Evolutionary conservation across 2,329 filamentous ascomycete species (phyloP).

Genomic region (Ophiostoma montium): DNA sequence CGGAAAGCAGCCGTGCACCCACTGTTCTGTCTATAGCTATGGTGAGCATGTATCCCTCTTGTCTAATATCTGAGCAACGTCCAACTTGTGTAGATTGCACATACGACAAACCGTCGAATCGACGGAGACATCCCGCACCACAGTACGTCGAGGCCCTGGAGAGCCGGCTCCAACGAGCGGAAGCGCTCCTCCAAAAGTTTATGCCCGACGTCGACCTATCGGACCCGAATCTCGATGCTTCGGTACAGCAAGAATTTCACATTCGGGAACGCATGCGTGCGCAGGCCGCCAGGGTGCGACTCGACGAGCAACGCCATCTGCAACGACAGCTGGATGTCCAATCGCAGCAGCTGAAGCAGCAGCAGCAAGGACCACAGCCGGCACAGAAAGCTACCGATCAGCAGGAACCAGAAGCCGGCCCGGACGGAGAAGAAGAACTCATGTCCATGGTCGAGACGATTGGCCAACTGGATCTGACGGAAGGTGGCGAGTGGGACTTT

Average conservation of each 20-base stretch:
- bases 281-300: constrained; percentile 28
- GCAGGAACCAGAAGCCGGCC: not conserved
- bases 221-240: constrained; percentile 68
- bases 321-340: constrained; percentile 20
- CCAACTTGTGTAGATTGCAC: too few species aligned
- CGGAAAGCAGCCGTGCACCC: constrained; percentile 78
- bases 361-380: not conserved
- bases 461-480: constrained; percentile 80
- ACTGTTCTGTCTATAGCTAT: constrained; percentile 97
- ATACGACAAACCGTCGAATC: constrained; percentile 88
- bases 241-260: constrained; percentile 55
- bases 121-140: constrained; percentile 76
- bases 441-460: constrained; percentile 93
- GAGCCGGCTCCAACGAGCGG: constrained; percentile 66
- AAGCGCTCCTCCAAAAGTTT: constrained; percentile 63
- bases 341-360: constrained; percentile 26
- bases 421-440: constrained; percentile 26
- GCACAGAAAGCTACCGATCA: not conserved
- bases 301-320: constrained; percentile 20
- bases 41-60: constrained; percentile 35
- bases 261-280: constrained; percentile 38
- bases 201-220: constrained; percentile 75
- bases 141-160: constrained; percentile 89
- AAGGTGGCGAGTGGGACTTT: constrained; percentile 87
- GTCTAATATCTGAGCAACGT: too few species aligned